Evolutionary conservation across 2,329 filamentous ascomycete species (phyloP).

Genomic region (Aspergillus versicolor): DNA sequence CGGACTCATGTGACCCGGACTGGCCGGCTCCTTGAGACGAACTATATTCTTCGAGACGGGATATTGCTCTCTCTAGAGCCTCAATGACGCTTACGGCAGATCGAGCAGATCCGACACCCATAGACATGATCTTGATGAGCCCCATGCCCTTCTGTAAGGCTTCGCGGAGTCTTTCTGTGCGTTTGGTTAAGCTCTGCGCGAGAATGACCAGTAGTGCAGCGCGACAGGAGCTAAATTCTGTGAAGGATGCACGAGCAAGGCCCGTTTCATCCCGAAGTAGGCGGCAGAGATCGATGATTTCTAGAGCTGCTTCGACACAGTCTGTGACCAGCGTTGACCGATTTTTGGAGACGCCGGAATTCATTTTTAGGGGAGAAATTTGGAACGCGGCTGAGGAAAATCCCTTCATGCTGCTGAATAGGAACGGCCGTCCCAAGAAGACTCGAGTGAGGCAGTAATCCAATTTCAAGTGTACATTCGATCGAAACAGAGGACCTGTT

Average conservation of each 20-base stretch:
- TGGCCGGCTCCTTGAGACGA: constrained; percentile 32
- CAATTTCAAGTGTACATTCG: constrained; percentile 52
- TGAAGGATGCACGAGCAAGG: constrained; percentile 56
- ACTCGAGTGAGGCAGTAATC: constrained; percentile 56
- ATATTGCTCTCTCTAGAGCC: constrained; percentile 51
- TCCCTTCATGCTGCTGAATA: constrained; percentile 44
- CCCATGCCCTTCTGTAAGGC: constrained; percentile 51
- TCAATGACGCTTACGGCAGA: constrained; percentile 56
- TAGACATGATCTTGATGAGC: constrained; percentile 55
- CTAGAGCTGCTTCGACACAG: constrained; percentile 54
- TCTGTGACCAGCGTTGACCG: constrained; percentile 48
- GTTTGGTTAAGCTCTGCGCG: constrained; percentile 41
- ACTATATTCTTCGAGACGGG: constrained; percentile 47
- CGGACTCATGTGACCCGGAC: constrained; percentile 44
- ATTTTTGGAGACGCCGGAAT: constrained; percentile 34
- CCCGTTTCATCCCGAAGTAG: constrained; percentile 52
- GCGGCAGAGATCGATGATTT: constrained; percentile 52
- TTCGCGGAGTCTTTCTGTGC: constrained; percentile 45
- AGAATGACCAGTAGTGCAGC: constrained; percentile 53
- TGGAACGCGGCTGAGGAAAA: constrained; percentile 23
- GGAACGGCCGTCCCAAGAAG: constrained; percentile 55
- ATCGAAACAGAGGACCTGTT: constrained; percentile 44
- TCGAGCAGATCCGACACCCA: constrained; percentile 53
- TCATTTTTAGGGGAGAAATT: constrained; percentile 25
- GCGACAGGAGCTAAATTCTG: constrained; percentile 57